Evolutionary conservation across 305 asterid genomes (phyloP), one percentile per base, ranked within the genome.

Genomic region (Fraxinus baroniana): DNA sequence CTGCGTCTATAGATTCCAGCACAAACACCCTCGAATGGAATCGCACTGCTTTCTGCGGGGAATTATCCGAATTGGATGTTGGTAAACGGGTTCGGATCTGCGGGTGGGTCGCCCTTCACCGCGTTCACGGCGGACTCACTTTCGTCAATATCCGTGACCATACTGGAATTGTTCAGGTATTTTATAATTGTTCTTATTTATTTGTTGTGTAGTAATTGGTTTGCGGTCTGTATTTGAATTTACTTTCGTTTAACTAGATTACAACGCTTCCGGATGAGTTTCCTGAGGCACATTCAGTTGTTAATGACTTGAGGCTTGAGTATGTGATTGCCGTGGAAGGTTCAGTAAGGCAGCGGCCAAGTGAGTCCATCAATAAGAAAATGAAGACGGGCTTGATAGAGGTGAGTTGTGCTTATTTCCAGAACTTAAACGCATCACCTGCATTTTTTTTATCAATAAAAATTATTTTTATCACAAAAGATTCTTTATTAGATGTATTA

Each of bases 51-150:
- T 89, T 82, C 44, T 96, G 98, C 83, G 98, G 98, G 70, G 91
- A 93, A 84, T 87, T 96, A 89, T 85, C 94, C 6, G 93, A 91
- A 81, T 78, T 78, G 68, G 94, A 94, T 81, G 90, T 92, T 60
- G 98, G 98, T 22, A 92, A 85, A 78, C 94, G 95, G 76, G 98
- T 96, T 79, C 89, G 94, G 62, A 91, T 96, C 4, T 96, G 99
- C 77, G 98, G 99, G 41, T 96, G 99, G 99, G 99, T 94, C 82
- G 99, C 98, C 74, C 93, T 94, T 80, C 98, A 94, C 84, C 97
- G 99, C 20, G 86, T 92, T 78, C 98, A 96, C 41, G 98, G 98
- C 39, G 94, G 98, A 12, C 97, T 96, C 84, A 91, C 98, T 78
- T 96, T 96, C 55, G 68, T 96, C 12, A 91, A 89, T 83, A 97